Evolutionary conservation across 768 basidiomycete genomes (phyloP).

Genomic region (Calocera cornea): DNA sequence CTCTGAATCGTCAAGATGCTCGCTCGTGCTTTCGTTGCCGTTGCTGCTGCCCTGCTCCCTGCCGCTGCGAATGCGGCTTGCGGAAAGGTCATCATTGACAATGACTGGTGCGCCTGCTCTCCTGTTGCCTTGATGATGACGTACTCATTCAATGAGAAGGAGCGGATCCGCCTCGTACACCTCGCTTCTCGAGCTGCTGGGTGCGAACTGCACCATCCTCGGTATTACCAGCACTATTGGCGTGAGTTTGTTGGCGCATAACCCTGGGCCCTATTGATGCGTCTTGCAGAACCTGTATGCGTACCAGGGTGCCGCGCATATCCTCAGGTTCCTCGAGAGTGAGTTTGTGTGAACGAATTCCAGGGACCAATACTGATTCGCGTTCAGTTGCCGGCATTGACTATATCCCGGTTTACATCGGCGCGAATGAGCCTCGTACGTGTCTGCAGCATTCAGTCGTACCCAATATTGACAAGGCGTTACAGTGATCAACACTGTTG

Average conservation of each 20-base stretch:
- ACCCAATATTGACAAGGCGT: neutral
- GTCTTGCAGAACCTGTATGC: neutral
- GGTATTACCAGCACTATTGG: slow-evolving; percentile 1
- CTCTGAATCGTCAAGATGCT: neutral
- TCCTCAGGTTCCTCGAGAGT: neutral
- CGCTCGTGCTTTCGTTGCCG: neutral
- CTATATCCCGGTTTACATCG: neutral
- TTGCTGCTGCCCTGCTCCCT: neutral
- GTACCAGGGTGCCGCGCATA: neutral
- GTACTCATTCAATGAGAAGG: neutral
- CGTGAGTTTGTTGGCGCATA: neutral
- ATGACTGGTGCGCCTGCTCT: neutral
- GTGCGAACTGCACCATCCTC: neutral
- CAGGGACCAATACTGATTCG: neutral
- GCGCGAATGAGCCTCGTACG: neutral
- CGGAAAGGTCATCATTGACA: slow-evolving; percentile 2
- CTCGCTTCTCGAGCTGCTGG: neutral
- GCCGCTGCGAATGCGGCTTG: neutral
- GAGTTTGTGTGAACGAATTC: neutral
- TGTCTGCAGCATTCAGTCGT: neutral
- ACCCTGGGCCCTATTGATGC: neutral
- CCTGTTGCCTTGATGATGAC: neutral
- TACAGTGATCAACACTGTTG: neutral
- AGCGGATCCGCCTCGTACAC: neutral
- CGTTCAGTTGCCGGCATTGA: neutral